Evolutionary conservation across 2,329 filamentous ascomycete species (phyloP).

Genomic region (Cladosporium halotolerans): DNA sequence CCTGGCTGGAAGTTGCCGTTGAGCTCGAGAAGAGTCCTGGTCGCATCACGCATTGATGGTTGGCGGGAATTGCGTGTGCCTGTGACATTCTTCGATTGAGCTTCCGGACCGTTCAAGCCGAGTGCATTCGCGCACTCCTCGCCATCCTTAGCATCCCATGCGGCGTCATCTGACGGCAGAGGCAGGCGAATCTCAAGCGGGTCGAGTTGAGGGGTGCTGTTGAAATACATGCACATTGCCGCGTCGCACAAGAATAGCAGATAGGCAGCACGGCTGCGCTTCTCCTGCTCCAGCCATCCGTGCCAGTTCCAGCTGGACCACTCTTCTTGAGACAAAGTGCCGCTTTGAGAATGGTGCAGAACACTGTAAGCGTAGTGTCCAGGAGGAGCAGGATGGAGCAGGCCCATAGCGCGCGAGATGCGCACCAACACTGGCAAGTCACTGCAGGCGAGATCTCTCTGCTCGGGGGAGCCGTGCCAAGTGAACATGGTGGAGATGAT

Average conservation of each 20-base stretch:
- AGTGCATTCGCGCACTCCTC: slow-evolving; percentile 59
- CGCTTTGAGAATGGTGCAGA: slow-evolving; percentile 52
- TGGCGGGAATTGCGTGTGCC: slow-evolving; percentile 61
- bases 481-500: slow-evolving; percentile 57
- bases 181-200: slow-evolving; percentile 59
- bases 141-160: slow-evolving; percentile 60
- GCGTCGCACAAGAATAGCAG: slow-evolving; percentile 59
- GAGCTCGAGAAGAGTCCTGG: slow-evolving; percentile 55
- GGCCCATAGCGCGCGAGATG: slow-evolving; percentile 51
- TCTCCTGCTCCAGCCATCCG: slow-evolving; percentile 65
- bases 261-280: slow-evolving; percentile 58
- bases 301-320: slow-evolving; percentile 57
- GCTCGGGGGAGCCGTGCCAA: slow-evolving; percentile 64
- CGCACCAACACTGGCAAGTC: slow-evolving; percentile 53
- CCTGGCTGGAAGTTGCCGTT: slow-evolving; percentile 56
- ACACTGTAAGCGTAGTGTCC: slow-evolving; percentile 48
- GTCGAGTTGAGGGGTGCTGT: slow-evolving; percentile 57
- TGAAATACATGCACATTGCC: slow-evolving; percentile 65
- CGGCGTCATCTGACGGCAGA: slow-evolving; percentile 66
- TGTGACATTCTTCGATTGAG: slow-evolving; percentile 54
- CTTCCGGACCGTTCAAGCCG: slow-evolving; percentile 53
- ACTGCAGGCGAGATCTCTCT: slow-evolving; percentile 57
- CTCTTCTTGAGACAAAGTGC: slow-evolving; percentile 42
- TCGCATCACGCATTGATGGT: slow-evolving; percentile 55
- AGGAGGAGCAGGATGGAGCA: slow-evolving; percentile 50